phyloP scores from a whole-genome alignment of 1,139 yeast species.

The Suhomyces bolitotheri region DNA sequence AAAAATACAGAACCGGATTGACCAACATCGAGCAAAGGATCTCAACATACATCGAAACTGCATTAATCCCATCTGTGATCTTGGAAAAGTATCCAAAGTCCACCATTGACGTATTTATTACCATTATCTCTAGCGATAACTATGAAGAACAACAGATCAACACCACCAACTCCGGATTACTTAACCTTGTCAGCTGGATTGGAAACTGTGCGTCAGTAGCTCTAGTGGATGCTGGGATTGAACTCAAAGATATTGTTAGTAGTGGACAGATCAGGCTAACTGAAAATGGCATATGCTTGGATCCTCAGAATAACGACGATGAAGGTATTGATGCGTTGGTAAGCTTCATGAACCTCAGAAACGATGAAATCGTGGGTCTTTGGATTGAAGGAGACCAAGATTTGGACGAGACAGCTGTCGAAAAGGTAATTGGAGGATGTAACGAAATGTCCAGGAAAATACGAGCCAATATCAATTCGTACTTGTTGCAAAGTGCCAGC shows the following conservation, averaged over 20 bases:
- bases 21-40: constrained; percentile 53
- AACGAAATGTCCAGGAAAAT: constrained; percentile 42
- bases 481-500: constrained; percentile 18
- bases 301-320: constrained; percentile 21
- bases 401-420: constrained; percentile 29
- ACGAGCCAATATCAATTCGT: constrained; percentile 48
- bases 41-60: constrained; percentile 56
- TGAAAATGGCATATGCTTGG: constrained; percentile 19
- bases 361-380: constrained; percentile 55
- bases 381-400: constrained; percentile 50
- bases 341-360: constrained; percentile 54
- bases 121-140: constrained; percentile 51
- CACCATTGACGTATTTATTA: constrained; percentile 76
- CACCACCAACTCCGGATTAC: constrained; percentile 33
- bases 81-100: constrained; percentile 85
- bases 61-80: constrained; percentile 61
- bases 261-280: constrained; percentile 55
- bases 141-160: constrained; percentile 16
- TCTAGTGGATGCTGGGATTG: constrained; percentile 80
- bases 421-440: constrained; percentile 41
- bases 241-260: constrained; percentile 73
- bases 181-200: constrained; percentile 45
- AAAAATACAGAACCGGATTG: constrained; percentile 39
- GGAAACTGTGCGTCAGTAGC: constrained; percentile 71
- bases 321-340: constrained; percentile 42